A percentile compares a stretch with the other conserved stretches of the same genome.
phyloP scores from a whole-genome alignment of 257 asterid genomes.

The Buddleja alternifolia region DNA sequence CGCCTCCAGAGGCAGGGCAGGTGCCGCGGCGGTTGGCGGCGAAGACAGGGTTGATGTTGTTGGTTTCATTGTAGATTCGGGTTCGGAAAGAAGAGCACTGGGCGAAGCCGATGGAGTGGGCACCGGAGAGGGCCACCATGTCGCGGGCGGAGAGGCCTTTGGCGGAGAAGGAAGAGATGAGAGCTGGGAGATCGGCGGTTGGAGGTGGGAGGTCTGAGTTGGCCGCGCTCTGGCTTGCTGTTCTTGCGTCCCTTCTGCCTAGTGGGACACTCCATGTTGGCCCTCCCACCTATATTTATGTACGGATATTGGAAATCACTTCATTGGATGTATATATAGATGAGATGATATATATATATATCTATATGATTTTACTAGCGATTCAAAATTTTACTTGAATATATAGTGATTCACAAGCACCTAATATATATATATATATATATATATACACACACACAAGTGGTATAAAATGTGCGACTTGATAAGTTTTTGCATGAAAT shows the following conservation, averaged over 20 bases:
- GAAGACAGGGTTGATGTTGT: conserved; percentile 55
- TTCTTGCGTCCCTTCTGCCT: conserved; percentile 67
- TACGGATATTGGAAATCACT: too few relatives aligned
- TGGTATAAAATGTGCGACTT: too few relatives aligned
- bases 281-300: conserved; percentile 55
- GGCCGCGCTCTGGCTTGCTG: conserved; percentile 53
- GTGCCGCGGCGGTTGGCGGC: conserved; percentile 46
- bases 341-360: too few relatives aligned
- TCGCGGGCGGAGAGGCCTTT: conserved; percentile 58
- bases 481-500: too few relatives aligned
- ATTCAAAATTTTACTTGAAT: too few relatives aligned
- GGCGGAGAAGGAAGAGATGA: conserved; percentile 42
- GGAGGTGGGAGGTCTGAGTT: conserved; percentile 55
- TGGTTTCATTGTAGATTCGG: conserved; percentile 63
- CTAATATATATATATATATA: too few relatives aligned
- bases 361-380: too few relatives aligned
- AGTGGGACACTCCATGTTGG: conserved; percentile 56
- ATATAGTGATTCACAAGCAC: too few relatives aligned
- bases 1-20: conserved; percentile 63
- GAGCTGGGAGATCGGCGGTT: conserved; percentile 41
- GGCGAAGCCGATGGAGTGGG: conserved; percentile 74
- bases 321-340: too few relatives aligned
- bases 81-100: conserved; percentile 50
- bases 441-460: too few relatives aligned
- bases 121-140: conserved; percentile 70